Evolutionary conservation across 2,329 filamentous ascomycete genomes (phyloP), one percentile per base, ranked within the genome.

Genomic region (Fonsecaea multimorphosa): DNA sequence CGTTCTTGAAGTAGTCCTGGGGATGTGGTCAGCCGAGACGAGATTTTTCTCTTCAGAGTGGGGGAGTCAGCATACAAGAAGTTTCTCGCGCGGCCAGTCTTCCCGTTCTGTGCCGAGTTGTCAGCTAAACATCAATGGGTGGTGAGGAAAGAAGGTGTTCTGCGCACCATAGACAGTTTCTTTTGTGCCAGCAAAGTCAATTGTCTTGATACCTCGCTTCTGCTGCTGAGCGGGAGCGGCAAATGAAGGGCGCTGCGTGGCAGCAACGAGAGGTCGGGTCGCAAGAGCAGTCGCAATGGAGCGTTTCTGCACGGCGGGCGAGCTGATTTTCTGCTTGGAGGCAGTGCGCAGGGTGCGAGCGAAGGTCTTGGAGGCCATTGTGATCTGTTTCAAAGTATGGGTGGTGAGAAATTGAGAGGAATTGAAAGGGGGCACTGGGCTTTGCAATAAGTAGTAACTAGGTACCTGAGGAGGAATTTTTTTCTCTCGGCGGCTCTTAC

Each of bases 1-100:
- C 95, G 84, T 99, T 88, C 89, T 98, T 98, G 91, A 99, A 99
- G 90, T 94, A 99, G 72, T 98, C 92, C 91, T 97, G 74, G 38
- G 62, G 7, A 24, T 64, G 9, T 29, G 49, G 64, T 72, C 36
- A 72, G 67, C 34, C 32, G 56, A 56, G 61, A 65, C n/a, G 19
- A 11, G 16, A 7, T 2, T 19, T 40, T 9, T 40, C 16, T 40
- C 38, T 14, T 32, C 14, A 53, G 14, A 58, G 12, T 38, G 66
- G 79, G 49, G 27, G 52, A 19, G 36, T 52, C 16, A 76, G 87
- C 89, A 85, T 84, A 95, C 92, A 80, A 95, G 85, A 79, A 99
- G 92, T 90, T 97, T 98, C 87, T 97, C 94, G 81, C 91, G 89
- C 74, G 95, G 95, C 95, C 95, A 99, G 86, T 99, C 95, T 79